Base-by-base conservation (phyloP, 345 rosid genomes). In the Populus simonii region DNA sequence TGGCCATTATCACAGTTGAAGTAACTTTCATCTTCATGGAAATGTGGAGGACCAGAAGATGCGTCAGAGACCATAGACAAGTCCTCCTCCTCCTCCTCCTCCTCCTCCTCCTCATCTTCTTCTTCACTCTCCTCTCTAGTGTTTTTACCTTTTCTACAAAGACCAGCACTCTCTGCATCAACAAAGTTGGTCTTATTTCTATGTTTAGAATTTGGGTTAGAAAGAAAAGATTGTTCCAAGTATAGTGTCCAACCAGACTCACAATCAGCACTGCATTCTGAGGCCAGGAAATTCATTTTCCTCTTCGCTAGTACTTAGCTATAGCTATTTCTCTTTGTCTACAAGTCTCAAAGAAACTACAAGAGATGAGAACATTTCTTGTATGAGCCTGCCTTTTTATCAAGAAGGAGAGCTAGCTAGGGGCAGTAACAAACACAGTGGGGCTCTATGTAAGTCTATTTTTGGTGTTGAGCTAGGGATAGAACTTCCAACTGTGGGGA, bases 191-290 rank as follows among this genome's bases (percentile, higher is more conserved):
- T 74, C n/a, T 43, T 73, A 31, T 81, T 79, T 73, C 77, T 57
- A 53, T 73, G 71, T 41, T 91, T 75, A 53, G 83, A 78, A 47
- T 73, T 78, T 15, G 86, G 73, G 29, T 59, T 25, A 65, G 87
- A 84, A 61, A 75, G 61, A 74, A 79, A 81, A 80, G 98, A 91
- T 7, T 93, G 96, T 72, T 93, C 98, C 22, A 95, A 84, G 88
- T 95, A 95, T 1, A 90, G 76, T 82, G 99, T 95, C 99, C 99
- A 95, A n/a, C 99, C 99, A 31, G 99, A 95, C 77, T 95, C 98
- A 72, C 99, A 93, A 23, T 92, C 98, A 78, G 93, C 91, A 31
- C 90, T 91, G 74, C 89, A 84, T 78, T 89, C 97, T 13, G 93
- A 87, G 22, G 80, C 86, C 55, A 88, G 73, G 13, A 77, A 85